Evolutionary conservation across 306 rosid genomes (phyloP).

Genomic region (Inga leiocalycina): DNA sequence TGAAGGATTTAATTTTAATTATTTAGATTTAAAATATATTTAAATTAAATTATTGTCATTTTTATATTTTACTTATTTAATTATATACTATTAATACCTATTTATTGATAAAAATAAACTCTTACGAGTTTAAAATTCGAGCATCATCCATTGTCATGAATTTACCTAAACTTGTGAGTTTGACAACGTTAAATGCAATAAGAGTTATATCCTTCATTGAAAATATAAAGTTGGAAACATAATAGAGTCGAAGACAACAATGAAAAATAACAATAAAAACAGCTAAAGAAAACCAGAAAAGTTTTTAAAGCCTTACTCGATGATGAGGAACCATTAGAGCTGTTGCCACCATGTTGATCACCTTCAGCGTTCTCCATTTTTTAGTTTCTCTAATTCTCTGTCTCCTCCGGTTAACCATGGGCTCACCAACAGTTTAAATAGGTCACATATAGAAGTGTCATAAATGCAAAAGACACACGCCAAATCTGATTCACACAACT

Average conservation of each 20-base stretch:
- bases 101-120: too few relatives aligned
- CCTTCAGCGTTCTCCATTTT: background rate
- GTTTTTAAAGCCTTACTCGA: conserved; percentile 13
- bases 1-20: too few relatives aligned
- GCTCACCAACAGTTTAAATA: background rate
- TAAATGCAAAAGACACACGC: background rate
- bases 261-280: background rate
- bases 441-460: background rate
- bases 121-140: too few relatives aligned
- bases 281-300: background rate
- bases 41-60: too few relatives aligned
- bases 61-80: too few relatives aligned
- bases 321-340: background rate
- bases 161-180: too few relatives aligned
- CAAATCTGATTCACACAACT: background rate
- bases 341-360: background rate
- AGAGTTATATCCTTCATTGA: background rate
- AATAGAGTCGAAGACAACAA: background rate
- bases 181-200: background rate
- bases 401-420: background rate
- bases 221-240: background rate
- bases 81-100: too few relatives aligned
- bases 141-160: too few relatives aligned
- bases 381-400: background rate
- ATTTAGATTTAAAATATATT: too few relatives aligned